Base-by-base conservation (phyloP, 2,329 filamentous ascomycete genomes). In the Metarhizium guizhouense region DNA sequence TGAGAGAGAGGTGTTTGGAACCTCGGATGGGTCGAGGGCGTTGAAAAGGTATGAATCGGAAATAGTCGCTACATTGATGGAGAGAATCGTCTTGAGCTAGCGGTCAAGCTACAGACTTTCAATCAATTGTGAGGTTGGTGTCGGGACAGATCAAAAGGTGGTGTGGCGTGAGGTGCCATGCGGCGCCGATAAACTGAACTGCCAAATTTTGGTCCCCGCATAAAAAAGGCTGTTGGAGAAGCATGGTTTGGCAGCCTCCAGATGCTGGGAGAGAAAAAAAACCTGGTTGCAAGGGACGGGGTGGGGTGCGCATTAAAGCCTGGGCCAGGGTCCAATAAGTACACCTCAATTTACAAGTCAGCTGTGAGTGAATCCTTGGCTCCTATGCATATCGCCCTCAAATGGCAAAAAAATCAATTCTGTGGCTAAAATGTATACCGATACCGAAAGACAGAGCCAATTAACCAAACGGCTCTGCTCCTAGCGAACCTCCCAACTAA, bases 41-140 rank as follows among this genome's bases (percentile, higher is more conserved):
- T 4, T 16, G 20, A 30, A 10, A 45, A 18, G 6, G n/a, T 50
- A 3, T 42, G 53, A 42, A 32, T 29, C 38, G 14, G 5, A 40
- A 40, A 5, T 40, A 16, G 8, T 20, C 11, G 42, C 42, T 45
- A 45, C 42, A 51, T 47, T 29, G 48, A 38, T 14, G 36, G 13
- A 8, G 6, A n/a, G 34, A 18, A 42, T 53, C 13, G 16, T 45
- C 40, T 50, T 3, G 29, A 10, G n/a, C 25, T 40, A 29, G 30
- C 48, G 40, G 53, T 43, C 48, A 55, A 52, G 52, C 49, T 36
- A 29, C 14, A 36, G 36, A 36, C 18, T 14, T 32, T 45, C 20
- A 38, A 38, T 42, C 50, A 49, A 40, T 56, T 56, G 29, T 47
- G 51, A 36, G 54, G 54, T 56, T 36, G 51, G 51, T 51, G 51